A percentile compares a stretch with the other conserved stretches of the same genome.
These are phyloP conservation scores for Exophiala sp. DNA, from an alignment of 2,329 filamentous ascomycete genomes.

Conservation along the genomic window DNA sequence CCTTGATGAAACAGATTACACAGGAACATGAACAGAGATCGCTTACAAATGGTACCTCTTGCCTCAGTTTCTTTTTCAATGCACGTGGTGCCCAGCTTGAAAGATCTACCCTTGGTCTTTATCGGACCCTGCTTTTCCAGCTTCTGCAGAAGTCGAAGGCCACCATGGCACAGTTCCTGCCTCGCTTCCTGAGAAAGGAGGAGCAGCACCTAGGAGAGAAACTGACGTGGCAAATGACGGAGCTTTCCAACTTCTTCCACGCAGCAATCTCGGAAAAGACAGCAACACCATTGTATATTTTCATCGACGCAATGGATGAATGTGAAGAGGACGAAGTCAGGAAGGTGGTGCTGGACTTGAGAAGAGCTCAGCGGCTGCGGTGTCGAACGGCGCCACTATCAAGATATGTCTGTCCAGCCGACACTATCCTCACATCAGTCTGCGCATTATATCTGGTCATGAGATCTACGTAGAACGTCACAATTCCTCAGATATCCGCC, in stretches of 20 bases:
- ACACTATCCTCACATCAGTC: conserved; percentile 42
- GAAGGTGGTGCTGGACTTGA: conserved; percentile 39
- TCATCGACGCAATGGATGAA: conserved; percentile 48
- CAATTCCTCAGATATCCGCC: conserved; percentile 27
- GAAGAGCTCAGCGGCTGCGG: conserved; percentile 14
- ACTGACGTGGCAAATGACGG: background rate
- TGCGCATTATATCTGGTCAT: conserved; percentile 29
- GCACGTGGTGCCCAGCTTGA: conserved; percentile 35
- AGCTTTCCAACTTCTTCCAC: too few species aligned
- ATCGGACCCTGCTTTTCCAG: conserved; percentile 24
- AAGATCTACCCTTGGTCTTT: conserved; percentile 15
- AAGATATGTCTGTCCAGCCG: conserved; percentile 42
- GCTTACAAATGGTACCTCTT: conserved; percentile 21
- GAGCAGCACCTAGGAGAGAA: background rate
- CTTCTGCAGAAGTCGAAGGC: conserved; percentile 23
- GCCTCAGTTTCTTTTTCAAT: conserved; percentile 50
- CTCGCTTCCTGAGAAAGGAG: background rate
- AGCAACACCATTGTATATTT: too few species aligned
- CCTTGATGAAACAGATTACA: conserved; percentile 43
- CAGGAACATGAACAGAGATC: conserved; percentile 23
- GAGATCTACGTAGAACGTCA: conserved; percentile 36
- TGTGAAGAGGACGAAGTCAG: conserved; percentile 38
- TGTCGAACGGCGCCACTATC: conserved; percentile 20
- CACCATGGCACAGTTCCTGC: background rate
- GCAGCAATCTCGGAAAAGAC: too few species aligned